Conservation (phyloP, 495 filamentous ascomycete species). For the Lophium mytilinum region DNA sequence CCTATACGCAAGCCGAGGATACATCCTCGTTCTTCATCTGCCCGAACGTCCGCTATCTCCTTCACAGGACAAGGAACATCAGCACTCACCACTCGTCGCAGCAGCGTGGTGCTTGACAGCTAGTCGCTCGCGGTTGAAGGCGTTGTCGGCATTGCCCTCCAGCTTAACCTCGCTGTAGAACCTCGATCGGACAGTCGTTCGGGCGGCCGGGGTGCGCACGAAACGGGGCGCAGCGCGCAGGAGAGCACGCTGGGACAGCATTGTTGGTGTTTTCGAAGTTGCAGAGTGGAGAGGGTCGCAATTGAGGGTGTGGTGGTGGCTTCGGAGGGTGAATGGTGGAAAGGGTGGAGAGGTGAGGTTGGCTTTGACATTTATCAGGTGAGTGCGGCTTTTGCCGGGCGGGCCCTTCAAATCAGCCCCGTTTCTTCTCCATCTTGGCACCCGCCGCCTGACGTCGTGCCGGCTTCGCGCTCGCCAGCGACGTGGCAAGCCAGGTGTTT, state of each 20-base stretch:
- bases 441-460: no score
- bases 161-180: constrained; percentile 48
- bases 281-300: constrained; percentile 12
- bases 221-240: constrained; percentile 53
- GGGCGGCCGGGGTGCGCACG: constrained; percentile 46
- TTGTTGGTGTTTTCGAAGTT: constrained; percentile 33
- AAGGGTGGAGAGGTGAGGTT: no score
- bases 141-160: constrained; percentile 60
- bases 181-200: constrained; percentile 57
- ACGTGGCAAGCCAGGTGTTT: not conserved
- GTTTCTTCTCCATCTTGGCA: no score
- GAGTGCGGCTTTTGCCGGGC: no score
- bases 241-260: constrained; percentile 57
- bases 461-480: not conserved
- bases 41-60: not conserved
- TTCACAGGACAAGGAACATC: not conserved
- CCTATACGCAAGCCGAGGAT: not conserved
- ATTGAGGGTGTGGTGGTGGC: no score
- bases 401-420: no score
- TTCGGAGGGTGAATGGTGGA: no score
- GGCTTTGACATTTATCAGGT: no score
- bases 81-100: constrained; percentile 61
- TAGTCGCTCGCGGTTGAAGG: constrained; percentile 78
- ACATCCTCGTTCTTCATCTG: not conserved
- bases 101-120: constrained; percentile 78